A percentile compares a stretch with the other conserved stretches of the same genome.
Conservation (phyloP, 78 protist species). For the Dictyostelium discoideum region DNA sequence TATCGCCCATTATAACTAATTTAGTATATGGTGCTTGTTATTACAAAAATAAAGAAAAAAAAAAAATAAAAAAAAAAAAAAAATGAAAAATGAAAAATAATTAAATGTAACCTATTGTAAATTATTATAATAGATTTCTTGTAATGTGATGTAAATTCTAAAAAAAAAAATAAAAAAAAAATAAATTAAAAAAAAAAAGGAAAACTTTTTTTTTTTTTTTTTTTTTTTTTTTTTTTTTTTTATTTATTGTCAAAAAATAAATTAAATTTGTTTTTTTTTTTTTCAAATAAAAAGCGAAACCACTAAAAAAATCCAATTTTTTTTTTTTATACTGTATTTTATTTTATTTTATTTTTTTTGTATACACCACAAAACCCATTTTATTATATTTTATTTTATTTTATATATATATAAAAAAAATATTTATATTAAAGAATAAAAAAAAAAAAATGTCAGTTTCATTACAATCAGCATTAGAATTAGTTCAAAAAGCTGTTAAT, state of each 20-base stretch:
- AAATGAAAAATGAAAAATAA: too few species aligned
- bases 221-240: too few species aligned
- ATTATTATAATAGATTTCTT: not conserved
- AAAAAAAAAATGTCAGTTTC: conserved; percentile 19
- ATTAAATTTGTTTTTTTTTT: not conserved
- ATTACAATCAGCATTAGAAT: conserved; percentile 60
- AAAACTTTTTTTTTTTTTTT: too few species aligned
- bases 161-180: too few species aligned
- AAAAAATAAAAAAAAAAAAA: too few species aligned
- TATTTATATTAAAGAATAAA: not conserved
- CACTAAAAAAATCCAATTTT: not conserved
- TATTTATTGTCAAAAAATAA: too few species aligned
- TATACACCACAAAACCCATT: not conserved
- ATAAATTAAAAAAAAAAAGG: too few species aligned
- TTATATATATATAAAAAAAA: not conserved
- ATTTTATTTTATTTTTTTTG: not conserved
- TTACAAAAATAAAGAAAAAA: too few species aligned
- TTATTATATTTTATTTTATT: not conserved
- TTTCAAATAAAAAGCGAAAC: not conserved
- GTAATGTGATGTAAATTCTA: not conserved
- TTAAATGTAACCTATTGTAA: too few species aligned
- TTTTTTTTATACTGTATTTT: not conserved
- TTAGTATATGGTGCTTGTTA: not conserved
- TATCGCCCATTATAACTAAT: not conserved
- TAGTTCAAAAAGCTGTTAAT: conserved; percentile 53